phyloP scores from a whole-genome alignment of 2,329 filamentous ascomycete species.

The Aspergillus felis region DNA sequence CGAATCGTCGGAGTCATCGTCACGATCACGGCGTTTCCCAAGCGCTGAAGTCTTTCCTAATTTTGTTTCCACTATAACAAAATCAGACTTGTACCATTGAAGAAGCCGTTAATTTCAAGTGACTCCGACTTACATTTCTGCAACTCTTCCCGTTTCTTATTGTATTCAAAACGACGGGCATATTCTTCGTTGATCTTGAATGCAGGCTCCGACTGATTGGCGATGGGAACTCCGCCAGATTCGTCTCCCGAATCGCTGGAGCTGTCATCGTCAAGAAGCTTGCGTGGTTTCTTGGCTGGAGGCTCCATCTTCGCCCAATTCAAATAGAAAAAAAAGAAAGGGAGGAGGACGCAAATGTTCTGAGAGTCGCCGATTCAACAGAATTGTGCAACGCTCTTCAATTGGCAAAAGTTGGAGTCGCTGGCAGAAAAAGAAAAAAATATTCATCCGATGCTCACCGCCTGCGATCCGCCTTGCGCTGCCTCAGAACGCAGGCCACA shows the following conservation, averaged over 20 bases:
- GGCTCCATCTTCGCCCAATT: slow-evolving; percentile 34
- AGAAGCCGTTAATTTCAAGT: background rate
- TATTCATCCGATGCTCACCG: slow-evolving; percentile 18
- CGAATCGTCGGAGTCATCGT: slow-evolving; percentile 49
- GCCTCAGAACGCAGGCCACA: slow-evolving; percentile 16
- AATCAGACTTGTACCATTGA: background rate
- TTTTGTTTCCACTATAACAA: slow-evolving; percentile 77
- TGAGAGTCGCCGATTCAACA: background rate
- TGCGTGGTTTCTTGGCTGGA: slow-evolving; percentile 39
- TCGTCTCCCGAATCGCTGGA: slow-evolving; percentile 38
- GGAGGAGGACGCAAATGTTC: background rate
- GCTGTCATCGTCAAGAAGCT: slow-evolving; percentile 38
- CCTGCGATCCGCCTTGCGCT: slow-evolving; percentile 10
- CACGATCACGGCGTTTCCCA: slow-evolving; percentile 34
- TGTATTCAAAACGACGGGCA: slow-evolving; percentile 86
- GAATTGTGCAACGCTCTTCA: background rate
- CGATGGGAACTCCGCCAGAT: slow-evolving; percentile 37
- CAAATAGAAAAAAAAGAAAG: background rate
- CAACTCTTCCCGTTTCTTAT: slow-evolving; percentile 91
- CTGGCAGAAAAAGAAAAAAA: slow-evolving; percentile 33
- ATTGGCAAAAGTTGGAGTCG: slow-evolving; percentile 16
- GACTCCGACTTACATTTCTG: slow-evolving; percentile 45
- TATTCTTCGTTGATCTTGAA: slow-evolving; percentile 90
- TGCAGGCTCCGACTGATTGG: slow-evolving; percentile 29
- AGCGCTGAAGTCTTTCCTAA: slow-evolving; percentile 52